A percentile compares a stretch with the other conserved stretches of the same genome.
phyloP scores from a whole-genome alignment of 2,329 filamentous ascomycete species.

The Epichloe glyceriae region DNA sequence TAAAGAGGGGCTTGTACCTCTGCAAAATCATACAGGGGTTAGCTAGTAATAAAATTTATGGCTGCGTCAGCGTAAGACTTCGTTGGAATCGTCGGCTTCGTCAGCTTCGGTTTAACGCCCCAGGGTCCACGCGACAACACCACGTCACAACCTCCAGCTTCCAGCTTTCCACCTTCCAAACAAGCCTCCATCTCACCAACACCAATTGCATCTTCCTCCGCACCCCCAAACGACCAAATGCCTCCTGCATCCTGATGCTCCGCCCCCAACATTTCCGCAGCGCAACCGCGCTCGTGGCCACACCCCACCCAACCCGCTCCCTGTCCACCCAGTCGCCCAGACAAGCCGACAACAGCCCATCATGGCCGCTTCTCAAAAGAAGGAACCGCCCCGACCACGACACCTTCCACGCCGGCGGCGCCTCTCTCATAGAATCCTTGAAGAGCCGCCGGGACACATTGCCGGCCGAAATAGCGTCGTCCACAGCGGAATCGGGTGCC shows the following conservation, averaged over 20 bases:
- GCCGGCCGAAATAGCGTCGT: not conserved
- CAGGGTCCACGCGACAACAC: too few species aligned
- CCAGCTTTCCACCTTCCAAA: too few species aligned
- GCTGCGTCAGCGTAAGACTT: too few species aligned
- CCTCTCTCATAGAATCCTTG: not conserved
- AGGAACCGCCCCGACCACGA: not conserved
- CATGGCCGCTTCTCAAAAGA: conserved; percentile 6
- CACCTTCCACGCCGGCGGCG: not conserved
- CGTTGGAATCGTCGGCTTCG: too few species aligned
- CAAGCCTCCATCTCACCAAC: not conserved
- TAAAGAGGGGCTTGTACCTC: too few species aligned
- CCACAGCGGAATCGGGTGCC: not conserved
- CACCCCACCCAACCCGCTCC: conserved; percentile 1
- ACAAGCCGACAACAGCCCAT: not conserved
- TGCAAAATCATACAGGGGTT: too few species aligned
- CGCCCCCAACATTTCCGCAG: conserved; percentile 16
- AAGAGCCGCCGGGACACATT: not conserved
- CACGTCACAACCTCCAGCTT: too few species aligned
- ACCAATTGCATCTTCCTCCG: not conserved
- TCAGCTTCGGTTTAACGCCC: too few species aligned
- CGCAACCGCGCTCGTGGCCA: conserved; percentile 11
- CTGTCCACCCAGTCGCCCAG: not conserved
- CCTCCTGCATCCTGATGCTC: conserved; percentile 14
- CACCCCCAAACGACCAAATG: not conserved
- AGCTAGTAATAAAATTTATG: too few species aligned